phyloP scores from a whole-genome alignment of 1,284 basidiomycete species.

The Tylopilus sp. region DNA sequence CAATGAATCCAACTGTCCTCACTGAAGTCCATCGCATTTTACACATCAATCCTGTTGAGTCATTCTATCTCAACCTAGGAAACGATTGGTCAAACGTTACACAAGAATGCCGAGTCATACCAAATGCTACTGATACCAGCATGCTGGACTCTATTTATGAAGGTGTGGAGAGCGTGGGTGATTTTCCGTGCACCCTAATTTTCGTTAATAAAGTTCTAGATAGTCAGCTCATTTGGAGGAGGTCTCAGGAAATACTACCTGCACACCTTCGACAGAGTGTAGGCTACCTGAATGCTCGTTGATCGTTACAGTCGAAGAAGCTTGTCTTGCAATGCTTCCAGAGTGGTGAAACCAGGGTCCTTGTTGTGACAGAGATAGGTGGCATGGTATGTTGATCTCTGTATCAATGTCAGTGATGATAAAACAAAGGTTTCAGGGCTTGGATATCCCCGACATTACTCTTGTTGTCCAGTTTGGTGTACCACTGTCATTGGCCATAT shows the following conservation, averaged over 20 bases:
- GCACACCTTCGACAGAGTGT: neutral
- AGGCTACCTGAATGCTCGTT: constrained; percentile 1
- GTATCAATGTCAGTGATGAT: neutral
- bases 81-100: constrained; percentile 16
- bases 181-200: constrained; percentile 1
- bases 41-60: constrained; percentile 5
- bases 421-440: constrained; percentile 14
- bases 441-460: constrained; percentile 31
- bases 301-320: neutral
- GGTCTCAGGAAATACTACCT: constrained; percentile 5
- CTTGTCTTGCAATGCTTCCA: constrained; percentile 11
- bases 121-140: neutral
- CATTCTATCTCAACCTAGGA: constrained; percentile 18
- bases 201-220: constrained; percentile 3
- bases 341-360: constrained; percentile 17
- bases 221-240: neutral
- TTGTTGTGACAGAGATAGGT: constrained; percentile 23
- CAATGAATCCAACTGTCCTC: constrained; percentile 4
- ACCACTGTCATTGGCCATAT: constrained; percentile 20
- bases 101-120: constrained; percentile 4
- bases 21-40: constrained; percentile 1
- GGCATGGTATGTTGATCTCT: constrained; percentile 25
- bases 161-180: neutral
- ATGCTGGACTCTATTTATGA: constrained; percentile 1
- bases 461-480: constrained; percentile 27